Evolutionary conservation across 1,284 basidiomycete genomes (phyloP), one percentile per base, ranked within the genome.

Genomic region (Agaricales sp.): DNA sequence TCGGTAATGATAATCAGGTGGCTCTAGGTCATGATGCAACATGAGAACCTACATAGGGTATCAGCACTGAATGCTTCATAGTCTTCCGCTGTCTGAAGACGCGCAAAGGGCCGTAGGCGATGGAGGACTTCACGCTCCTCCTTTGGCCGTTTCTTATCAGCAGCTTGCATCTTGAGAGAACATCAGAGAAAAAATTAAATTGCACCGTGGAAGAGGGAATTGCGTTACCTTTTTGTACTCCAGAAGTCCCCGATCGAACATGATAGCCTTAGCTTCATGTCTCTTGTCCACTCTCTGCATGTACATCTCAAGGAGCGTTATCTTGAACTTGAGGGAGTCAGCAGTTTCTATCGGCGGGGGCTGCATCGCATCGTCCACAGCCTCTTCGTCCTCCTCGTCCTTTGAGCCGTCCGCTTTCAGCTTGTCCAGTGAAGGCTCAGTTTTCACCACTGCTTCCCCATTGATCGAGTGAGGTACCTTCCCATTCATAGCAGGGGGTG

Each of bases 41-140:
- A 51, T 23, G 13, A 43, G 44, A 18, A 53, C 82, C 50, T 70
- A 93, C 90, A 94, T 23, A 97, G 76, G 50, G 98, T 78, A 48
- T 96, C 94, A 19, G 92, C 80, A 23, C 87, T 75, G 59, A 99
- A 89, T 2, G 74, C 74, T 61, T 99, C 95, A 58, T 90, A 96
- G 63, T 99, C 94, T 52, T 87, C 80, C 1, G 90, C 85, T 0
- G 92, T 95, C 64, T 97, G 93, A 44, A 98, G 70, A 52, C 88
- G 84, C 20, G 95, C 84, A 65, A 98, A 96, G 14, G 93, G 92
- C 58, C 94, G 89, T 53, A 95, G 77, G 26, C 94, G 82, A 58
- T 90, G 82, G 18, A 94, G 65, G 49, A 98, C 80, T 54, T 99
- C 95, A 56, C 87, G 82, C 60, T 98, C 94, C 54, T 98, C 95